A percentile compares a stretch with the other conserved stretches of the same genome.
phyloP scores from a whole-genome alignment of 1,284 basidiomycete genomes.

The Rhizoctonia solani region DNA sequence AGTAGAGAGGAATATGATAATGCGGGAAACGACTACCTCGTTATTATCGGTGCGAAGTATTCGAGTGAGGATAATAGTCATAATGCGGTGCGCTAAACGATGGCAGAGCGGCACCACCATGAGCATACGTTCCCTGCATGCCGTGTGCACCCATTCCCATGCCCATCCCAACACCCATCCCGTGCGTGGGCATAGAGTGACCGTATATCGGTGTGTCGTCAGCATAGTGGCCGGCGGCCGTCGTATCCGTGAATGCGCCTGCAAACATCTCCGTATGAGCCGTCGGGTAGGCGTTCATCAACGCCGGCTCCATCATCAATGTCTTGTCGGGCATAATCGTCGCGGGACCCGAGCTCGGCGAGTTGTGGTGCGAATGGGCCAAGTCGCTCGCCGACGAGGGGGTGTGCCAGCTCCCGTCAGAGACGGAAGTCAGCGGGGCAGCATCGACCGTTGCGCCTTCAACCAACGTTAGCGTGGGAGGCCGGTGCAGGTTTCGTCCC shows the following conservation, averaged over 20 bases:
- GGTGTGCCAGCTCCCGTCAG: slow-evolving; percentile 31
- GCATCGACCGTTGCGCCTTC: slow-evolving; percentile 10
- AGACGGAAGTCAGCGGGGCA: slow-evolving; percentile 19
- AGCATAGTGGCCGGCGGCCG: slow-evolving; percentile 10
- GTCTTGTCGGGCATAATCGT: slow-evolving; percentile 2
- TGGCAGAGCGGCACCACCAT: slow-evolving; percentile 28
- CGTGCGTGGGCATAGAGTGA: slow-evolving; percentile 10
- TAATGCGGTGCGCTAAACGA: slow-evolving; percentile 33
- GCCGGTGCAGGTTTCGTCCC: no score
- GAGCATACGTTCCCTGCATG: slow-evolving; percentile 32
- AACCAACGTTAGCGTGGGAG: no score
- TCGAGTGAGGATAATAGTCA: slow-evolving; percentile 34
- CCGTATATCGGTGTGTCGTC: slow-evolving; percentile 9
- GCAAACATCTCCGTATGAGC: neutral
- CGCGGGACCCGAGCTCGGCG: slow-evolving; percentile 8
- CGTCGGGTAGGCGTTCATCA: neutral
- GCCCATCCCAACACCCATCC: slow-evolving; percentile 15
- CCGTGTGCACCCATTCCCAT: slow-evolving; percentile 25
- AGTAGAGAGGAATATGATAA: no score
- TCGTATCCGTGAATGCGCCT: neutral
- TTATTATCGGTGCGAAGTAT: slow-evolving; percentile 30
- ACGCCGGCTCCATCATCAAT: neutral
- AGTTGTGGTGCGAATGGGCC: slow-evolving; percentile 12
- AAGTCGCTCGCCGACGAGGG: slow-evolving; percentile 19
- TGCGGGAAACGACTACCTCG: neutral